Percentiles rank a stretch among this genome's conserved stretches.
Conservation (phyloP, 805 yeast genomes). For the Monosporozyma siamensis region DNA sequence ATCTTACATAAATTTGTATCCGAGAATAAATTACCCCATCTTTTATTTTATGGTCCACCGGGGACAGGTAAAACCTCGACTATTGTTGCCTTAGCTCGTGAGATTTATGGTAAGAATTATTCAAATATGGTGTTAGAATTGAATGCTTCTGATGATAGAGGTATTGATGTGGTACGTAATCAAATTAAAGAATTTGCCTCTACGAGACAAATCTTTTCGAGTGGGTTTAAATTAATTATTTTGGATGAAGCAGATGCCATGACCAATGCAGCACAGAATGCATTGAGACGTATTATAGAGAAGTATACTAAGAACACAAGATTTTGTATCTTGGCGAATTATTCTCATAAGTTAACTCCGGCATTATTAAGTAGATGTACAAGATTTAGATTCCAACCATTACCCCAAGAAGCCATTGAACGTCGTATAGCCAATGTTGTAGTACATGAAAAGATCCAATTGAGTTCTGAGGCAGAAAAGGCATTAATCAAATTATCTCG, state of each 20-base stretch:
- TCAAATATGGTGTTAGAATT: slow-evolving; percentile 86
- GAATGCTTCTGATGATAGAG: slow-evolving; percentile 96
- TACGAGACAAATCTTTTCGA: slow-evolving; percentile 83
- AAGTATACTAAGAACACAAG: slow-evolving; percentile 91
- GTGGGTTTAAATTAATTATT: slow-evolving; percentile 82
- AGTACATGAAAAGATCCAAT: slow-evolving; percentile 51
- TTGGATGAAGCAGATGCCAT: slow-evolving; percentile 94
- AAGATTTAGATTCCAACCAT: slow-evolving; percentile 84
- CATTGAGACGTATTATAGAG: slow-evolving; percentile 71
- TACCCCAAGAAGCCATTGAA: slow-evolving; percentile 56
- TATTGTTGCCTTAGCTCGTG: slow-evolving; percentile 76
- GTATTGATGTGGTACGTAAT: slow-evolving; percentile 95
- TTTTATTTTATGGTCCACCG: slow-evolving; percentile 91
- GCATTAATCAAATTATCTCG: slow-evolving; percentile 66
- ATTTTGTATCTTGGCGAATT: slow-evolving; percentile 90
- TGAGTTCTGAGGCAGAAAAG: slow-evolving; percentile 49
- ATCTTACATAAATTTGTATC: slow-evolving; percentile 80
- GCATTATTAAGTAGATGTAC: slow-evolving; percentile 93
- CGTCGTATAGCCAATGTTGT: slow-evolving; percentile 63
- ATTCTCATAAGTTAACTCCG: slow-evolving; percentile 90
- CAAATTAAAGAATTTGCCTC: slow-evolving; percentile 95
- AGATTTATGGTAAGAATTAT: slow-evolving; percentile 74
- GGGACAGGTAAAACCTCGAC: slow-evolving; percentile 93
- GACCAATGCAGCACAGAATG: slow-evolving; percentile 82
- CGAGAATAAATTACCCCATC: slow-evolving; percentile 79